Base-by-base conservation (phyloP, 2,329 filamentous ascomycete species). In the Beauveria scarabaeidicola region DNA sequence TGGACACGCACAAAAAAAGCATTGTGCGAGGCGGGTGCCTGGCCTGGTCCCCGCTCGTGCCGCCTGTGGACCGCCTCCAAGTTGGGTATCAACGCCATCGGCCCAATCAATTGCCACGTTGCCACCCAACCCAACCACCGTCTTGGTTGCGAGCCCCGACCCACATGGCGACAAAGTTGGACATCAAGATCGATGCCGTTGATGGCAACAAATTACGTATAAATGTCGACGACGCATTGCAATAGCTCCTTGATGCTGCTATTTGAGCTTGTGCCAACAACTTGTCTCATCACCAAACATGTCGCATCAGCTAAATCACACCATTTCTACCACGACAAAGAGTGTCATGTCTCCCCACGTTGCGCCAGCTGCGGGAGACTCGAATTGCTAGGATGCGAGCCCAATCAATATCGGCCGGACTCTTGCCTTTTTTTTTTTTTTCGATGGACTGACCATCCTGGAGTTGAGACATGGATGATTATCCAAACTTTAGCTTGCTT, bases 401-500 rank as follows among this genome's bases (percentile, higher is more conserved):
- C 53, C 29, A 56, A 47, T 29, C 41, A 32, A 32, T 36, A 10
- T 55, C 41, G 41, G 41, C 43, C 53, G 53, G 27, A 43, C 19
- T 17, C 47, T n/a, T 19, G 3, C 8, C 4, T 29, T 46, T 44
- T 51, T 8, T 32, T 43, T 8, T 32, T 23, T 13, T n/a, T 13
- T 25, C 3, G 27, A 40, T 21, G 21, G 32, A 48, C 40, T 50
- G 21, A 21, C 11, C 8, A 43, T 17, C 10, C 7, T 17, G 44
- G 61, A 15, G 40, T 46, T 51, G 55, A 51, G 58, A 63, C 38
- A 58, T 44, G 55, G 21, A 41, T 50, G 55, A 23, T 81, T 73
- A 83, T 61, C 81, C 79, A 75, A 87, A 87, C 46, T 76, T 80
- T 69, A 87, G 74, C 68, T 76, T 83, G 63, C 78, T 83, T 68